Conservation (phyloP, 192 early-diverging fungal genomes). For the Rhizoclosmatium globosum region DNA sequence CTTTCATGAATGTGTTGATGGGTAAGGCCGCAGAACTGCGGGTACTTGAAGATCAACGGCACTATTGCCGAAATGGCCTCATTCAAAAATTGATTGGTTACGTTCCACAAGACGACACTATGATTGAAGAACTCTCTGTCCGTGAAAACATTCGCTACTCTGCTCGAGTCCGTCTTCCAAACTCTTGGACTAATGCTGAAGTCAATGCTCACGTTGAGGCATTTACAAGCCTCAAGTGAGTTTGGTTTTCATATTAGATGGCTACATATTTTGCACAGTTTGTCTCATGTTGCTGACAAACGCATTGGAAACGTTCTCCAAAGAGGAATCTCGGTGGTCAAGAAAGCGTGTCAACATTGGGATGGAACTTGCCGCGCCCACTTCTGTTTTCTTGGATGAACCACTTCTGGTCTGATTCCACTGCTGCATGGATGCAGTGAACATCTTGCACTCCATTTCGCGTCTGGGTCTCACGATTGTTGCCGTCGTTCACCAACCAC, state of each 20-base stretch:
- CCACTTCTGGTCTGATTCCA: constrained; percentile 80
- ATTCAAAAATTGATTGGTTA: constrained; percentile 53
- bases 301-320: constrained; percentile 74
- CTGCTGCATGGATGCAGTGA: constrained; percentile 72
- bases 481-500: constrained; percentile 74
- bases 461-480: constrained; percentile 67
- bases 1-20: constrained; percentile 56
- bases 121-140: constrained; percentile 66
- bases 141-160: constrained; percentile 81
- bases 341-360: constrained; percentile 88
- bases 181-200: constrained; percentile 66
- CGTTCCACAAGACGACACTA: constrained; percentile 53
- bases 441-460: constrained; percentile 62
- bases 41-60: constrained; percentile 49
- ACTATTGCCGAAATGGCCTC: constrained; percentile 37
- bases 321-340: constrained; percentile 87
- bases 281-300: constrained; percentile 41
- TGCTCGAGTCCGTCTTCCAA: constrained; percentile 77
- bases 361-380: constrained; percentile 86
- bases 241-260: constrained; percentile 59
- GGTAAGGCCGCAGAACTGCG: constrained; percentile 46
- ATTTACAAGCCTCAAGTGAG: constrained; percentile 69
- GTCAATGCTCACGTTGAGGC: constrained; percentile 77
- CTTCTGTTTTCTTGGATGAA: constrained; percentile 87
- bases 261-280: constrained; percentile 13